Base-by-base conservation (phyloP, 495 filamentous ascomycete genomes). In the Annulohypoxylon nitens region DNA sequence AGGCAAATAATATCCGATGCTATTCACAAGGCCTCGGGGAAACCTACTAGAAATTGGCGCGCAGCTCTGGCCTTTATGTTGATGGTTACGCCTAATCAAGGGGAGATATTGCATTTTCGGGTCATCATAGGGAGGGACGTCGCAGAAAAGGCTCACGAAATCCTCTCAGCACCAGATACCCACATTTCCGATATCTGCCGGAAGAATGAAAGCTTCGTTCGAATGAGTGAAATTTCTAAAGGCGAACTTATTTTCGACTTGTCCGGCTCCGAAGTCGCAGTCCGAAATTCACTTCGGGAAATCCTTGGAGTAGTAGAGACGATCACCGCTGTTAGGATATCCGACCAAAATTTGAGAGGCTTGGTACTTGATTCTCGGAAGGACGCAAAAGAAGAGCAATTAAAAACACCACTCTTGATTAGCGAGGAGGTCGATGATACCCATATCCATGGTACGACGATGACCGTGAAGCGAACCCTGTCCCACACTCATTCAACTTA, bases 21-120 rank as follows among this genome's bases (percentile, higher is more conserved):
- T 6, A 3, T 2, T 16, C 62, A 37, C 14, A 61, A 69, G 12
- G 12, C 20, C 10, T 20, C 51, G 33, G 53, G 41, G 0, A 69
- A 53, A 43, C 43, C 26, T 2, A 12, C 10, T 16, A 61, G 10
- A 14, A 11, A 30, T 30, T 71, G 69, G 71, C 61, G 41, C 11
- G 58, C 45, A 18, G 70, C 70, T 7, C 30, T 77, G 34, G 61
- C 71, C 23, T 62, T 77, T 14, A 73, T 78, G 76, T 37, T 78
- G 3, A 66, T 64, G 23, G 55, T 75, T 47, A 77, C 71, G 6
- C 71, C 18, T 16, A 60, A 73, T 4, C 58, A 69, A 12, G 66
- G 69, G 8, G 68, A 77, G 34, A 61, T 43, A 51, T 33, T 78
- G 10, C 18, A 75, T 62, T 77, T 77, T 51, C 70, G 65, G 18